Base-by-base conservation (phyloP, 176 grass and related monocot species). In the Phoenix dactylifera region DNA sequence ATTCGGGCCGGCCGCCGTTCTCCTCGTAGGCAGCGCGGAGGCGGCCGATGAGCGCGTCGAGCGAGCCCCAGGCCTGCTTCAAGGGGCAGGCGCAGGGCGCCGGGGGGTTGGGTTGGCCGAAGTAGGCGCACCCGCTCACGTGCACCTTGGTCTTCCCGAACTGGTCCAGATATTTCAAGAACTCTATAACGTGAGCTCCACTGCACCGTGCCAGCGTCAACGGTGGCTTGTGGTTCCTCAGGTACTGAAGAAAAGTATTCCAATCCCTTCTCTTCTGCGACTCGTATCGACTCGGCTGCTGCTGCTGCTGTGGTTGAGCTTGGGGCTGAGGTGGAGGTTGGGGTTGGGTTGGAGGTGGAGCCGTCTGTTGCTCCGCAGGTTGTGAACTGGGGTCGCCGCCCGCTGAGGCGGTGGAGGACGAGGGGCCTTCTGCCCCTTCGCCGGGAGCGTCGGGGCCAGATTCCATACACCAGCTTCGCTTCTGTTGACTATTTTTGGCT, bases 101-200 rank as follows among this genome's bases (percentile, higher is more conserved):
- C 22, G 86, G 76, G 18, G 82, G 90, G 51, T 73, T 80, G 1
- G 86, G 86, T 61, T 86, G 71, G 16, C 86, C 85, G 54, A 95
- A 95, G 82, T 81, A 77, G 54, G 79, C 59, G 76, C 90, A 95
- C 15, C 65, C 80, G 16, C 83, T 79, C n/a, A 20, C 76, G 77
- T 95, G 89, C 15, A 95, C 89, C 72, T 86, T 95, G 18, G 89
- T 95, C 85, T 95, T 95, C 50, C 90, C 90, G 59, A 95, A 95
- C 79, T 89, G 86, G 62, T 95, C 90, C 14, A 95, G 70, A 71
- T 95, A 95, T 23, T 72, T 77, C 16, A 95, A 71, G 82, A 95
- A 95, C 70, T 95, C 90, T 28, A 95, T 83, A 19, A 95, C 90
- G 56, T 95, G 76, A 12, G 76, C 82, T 39, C 89, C 82, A 32